Conservation (phyloP, 164 flowering plant genomes). For the Umbellularia californica region DNA sequence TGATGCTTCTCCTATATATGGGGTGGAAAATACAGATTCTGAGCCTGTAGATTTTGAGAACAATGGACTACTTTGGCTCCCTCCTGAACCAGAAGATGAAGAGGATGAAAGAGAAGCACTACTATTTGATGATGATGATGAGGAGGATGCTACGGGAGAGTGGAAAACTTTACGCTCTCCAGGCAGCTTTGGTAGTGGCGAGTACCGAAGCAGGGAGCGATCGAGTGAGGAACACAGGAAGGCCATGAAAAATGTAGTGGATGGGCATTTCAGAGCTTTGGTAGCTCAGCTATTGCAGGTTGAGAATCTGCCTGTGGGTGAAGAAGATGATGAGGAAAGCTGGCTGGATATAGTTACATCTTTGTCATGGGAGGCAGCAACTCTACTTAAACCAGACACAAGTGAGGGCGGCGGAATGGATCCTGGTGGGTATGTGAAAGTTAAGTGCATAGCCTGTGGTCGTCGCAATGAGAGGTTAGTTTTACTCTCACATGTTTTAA, state of each 20-base stretch:
- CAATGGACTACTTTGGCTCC: slow-evolving; percentile 90
- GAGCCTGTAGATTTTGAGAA: slow-evolving; percentile 96
- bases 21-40: slow-evolving; percentile 36
- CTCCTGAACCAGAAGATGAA: slow-evolving; percentile 96
- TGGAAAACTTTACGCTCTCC: slow-evolving; percentile 70
- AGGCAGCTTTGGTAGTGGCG: slow-evolving; percentile 84
- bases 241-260: slow-evolving; percentile 87
- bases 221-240: slow-evolving; percentile 81
- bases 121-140: slow-evolving; percentile 75
- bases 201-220: slow-evolving; percentile 53
- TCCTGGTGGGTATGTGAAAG: slow-evolving; percentile 97
- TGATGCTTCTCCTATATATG: slow-evolving; percentile 50
- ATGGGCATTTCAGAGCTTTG: slow-evolving; percentile 95
- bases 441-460: slow-evolving; percentile 92
- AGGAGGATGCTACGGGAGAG: slow-evolving; percentile 66
- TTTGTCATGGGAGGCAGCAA: slow-evolving; percentile 96
- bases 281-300: slow-evolving; percentile 88
- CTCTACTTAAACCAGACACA: slow-evolving; percentile 85
- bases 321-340: slow-evolving; percentile 56
- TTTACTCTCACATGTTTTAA: no score
- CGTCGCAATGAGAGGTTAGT: slow-evolving; percentile 70
- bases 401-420: slow-evolving; percentile 98
- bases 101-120: slow-evolving; percentile 77
- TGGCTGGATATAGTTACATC: slow-evolving; percentile 94
- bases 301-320: slow-evolving; percentile 65